Evolutionary conservation across 108 stramenopile species (phyloP).

Genomic region (Bacterosira constricta): DNA sequence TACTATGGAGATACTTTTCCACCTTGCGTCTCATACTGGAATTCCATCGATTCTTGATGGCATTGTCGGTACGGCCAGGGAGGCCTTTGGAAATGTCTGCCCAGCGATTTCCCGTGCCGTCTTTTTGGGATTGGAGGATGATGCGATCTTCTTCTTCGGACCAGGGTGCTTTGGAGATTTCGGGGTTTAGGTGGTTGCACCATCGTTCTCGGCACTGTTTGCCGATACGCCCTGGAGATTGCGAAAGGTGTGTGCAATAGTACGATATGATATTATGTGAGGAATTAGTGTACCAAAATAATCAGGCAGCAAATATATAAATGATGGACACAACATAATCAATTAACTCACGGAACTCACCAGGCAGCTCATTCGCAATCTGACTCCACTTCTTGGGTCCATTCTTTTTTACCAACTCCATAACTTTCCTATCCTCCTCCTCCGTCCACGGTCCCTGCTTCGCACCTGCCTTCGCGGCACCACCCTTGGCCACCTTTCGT

Average conservation of each 20-base stretch:
- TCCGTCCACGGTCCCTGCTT: conserved; percentile 72
- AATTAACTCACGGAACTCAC: conserved; percentile 11
- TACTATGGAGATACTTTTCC: conserved; percentile 72
- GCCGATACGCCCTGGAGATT: conserved; percentile 53
- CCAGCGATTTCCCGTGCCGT: conserved; percentile 70
- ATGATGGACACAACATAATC: neutral
- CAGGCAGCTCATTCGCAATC: conserved; percentile 78
- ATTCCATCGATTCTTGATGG: conserved; percentile 88
- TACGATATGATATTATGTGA: neutral
- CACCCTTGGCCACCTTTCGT: conserved; percentile 33
- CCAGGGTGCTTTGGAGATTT: conserved; percentile 71
- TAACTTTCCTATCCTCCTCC: conserved; percentile 71
- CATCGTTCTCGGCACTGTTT: conserved; percentile 85
- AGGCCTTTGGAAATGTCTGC: conserved; percentile 79
- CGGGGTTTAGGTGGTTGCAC: conserved; percentile 78
- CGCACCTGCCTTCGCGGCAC: conserved; percentile 35
- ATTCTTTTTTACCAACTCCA: conserved; percentile 55
- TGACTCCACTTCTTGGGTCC: conserved; percentile 87
- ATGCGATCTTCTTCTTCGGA: conserved; percentile 60
- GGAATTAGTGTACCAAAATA: too few relatives aligned
- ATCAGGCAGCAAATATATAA: neutral
- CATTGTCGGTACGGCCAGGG: conserved; percentile 81
- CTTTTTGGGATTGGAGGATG: conserved; percentile 63
- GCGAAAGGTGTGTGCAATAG: neutral
- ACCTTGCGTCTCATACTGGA: conserved; percentile 73